Conservation (phyloP, 352 stramenopile species). For the Phytophthora multivora region DNA sequence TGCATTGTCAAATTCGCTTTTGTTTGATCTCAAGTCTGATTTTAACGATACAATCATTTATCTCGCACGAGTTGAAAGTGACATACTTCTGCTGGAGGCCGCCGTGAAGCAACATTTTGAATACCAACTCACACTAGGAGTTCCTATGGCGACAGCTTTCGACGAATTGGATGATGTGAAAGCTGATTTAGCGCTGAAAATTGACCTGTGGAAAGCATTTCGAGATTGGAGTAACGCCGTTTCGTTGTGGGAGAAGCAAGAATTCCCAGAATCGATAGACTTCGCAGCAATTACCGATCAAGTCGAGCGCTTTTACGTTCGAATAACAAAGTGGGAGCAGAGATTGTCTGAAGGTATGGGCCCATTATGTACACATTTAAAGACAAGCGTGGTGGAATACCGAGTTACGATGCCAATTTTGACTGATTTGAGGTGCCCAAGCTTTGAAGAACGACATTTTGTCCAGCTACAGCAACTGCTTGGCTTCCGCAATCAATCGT, state of each 20-base stretch:
- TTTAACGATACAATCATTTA: constrained; percentile 56
- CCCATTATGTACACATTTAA: constrained; percentile 62
- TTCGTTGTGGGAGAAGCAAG: constrained; percentile 49
- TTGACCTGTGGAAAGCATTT: constrained; percentile 78
- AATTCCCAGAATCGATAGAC: constrained; percentile 75
- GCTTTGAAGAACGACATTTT: constrained; percentile 74
- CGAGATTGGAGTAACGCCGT: constrained; percentile 64
- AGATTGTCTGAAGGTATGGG: constrained; percentile 52
- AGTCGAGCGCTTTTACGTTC: constrained; percentile 60
- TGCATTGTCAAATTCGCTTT: constrained; percentile 36
- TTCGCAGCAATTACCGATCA: constrained; percentile 67
- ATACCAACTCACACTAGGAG: constrained; percentile 59
- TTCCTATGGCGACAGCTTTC: constrained; percentile 73
- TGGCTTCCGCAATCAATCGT: constrained; percentile 72
- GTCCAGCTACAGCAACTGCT: constrained; percentile 62
- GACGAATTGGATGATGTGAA: constrained; percentile 79
- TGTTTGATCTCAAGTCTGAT: constrained; percentile 60
- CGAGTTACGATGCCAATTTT: constrained; percentile 80
- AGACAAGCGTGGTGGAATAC: constrained; percentile 83
- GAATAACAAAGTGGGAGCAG: constrained; percentile 59
- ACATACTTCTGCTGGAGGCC: constrained; percentile 27
- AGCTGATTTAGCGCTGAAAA: constrained; percentile 79
- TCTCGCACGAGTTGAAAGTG: constrained; percentile 38
- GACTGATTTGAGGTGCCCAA: constrained; percentile 55
- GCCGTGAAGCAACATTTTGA: constrained; percentile 46